Percentiles rank a stretch among this genome's conserved stretches.
phyloP scores from a whole-genome alignment of 768 basidiomycete species.

The Suillus alpinus region DNA sequence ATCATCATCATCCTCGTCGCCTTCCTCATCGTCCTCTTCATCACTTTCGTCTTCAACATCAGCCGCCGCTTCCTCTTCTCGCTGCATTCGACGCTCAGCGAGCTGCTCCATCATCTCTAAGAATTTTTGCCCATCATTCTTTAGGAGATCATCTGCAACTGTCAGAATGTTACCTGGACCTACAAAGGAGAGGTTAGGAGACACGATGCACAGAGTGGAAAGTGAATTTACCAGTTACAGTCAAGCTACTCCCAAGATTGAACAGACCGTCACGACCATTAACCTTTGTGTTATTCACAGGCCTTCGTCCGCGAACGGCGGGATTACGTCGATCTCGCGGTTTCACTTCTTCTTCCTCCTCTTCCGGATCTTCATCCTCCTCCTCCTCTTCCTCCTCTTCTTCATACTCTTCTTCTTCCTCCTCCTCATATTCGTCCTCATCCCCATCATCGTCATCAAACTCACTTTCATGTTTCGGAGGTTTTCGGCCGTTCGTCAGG shows the following conservation, averaged over 20 bases:
- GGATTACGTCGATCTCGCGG: conserved; percentile 35
- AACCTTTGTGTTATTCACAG: conserved; percentile 43
- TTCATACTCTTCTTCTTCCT: conserved; percentile 56
- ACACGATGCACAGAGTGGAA: conserved; percentile 4
- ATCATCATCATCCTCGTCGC: conserved; percentile 61
- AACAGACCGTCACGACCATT: conserved; percentile 66
- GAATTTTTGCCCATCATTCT: conserved; percentile 99
- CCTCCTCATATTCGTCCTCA: conserved; percentile 51
- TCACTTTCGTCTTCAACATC: conserved; percentile 64
- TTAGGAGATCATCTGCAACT: conserved; percentile 96
- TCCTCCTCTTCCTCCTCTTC: conserved; percentile 74
- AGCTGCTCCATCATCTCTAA: conserved; percentile 99
- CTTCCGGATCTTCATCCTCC: conserved; percentile 65
- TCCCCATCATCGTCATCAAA: conserved; percentile 66
- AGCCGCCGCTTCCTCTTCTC: conserved; percentile 71
- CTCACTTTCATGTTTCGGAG: conserved; percentile 56
- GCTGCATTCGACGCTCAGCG: conserved; percentile 88
- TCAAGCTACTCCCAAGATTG: conserved; percentile 78
- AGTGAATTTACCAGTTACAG: conserved; percentile 66
- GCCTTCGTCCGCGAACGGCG: conserved; percentile 36
- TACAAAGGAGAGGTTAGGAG: conserved; percentile 27
- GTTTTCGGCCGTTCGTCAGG: conserved; percentile 38
- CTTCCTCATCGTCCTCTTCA: conserved; percentile 58
- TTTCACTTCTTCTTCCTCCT: conserved; percentile 51
- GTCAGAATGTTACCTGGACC: conserved; percentile 94